Percentiles rank a stretch among this genome's conserved stretches.
Evolutionary conservation across 495 filamentous ascomycete species (phyloP).

Genomic region (Hypoxylon subgilvum): DNA sequence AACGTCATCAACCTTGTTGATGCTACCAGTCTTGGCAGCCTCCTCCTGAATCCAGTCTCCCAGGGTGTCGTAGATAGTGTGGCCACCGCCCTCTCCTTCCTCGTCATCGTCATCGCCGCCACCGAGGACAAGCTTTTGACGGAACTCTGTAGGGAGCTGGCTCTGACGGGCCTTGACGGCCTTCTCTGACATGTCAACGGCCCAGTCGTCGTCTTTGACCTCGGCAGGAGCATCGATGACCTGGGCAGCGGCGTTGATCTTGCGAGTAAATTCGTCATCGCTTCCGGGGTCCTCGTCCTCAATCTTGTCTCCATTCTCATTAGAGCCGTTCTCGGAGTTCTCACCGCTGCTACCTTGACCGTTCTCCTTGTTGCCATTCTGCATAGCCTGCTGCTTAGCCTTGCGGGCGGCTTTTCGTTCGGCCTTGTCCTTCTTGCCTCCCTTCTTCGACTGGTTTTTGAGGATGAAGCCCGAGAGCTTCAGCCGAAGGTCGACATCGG

Average conservation of each 20-base stretch:
- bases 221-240: conserved; percentile 68
- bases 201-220: conserved; percentile 87
- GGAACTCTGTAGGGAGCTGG: conserved; percentile 88
- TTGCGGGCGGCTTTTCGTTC: conserved; percentile 83
- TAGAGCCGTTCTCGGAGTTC: conserved; percentile 74
- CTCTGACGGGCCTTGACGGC: conserved; percentile 93
- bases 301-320: conserved; percentile 68
- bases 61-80: conserved; percentile 86
- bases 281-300: conserved; percentile 66
- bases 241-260: conserved; percentile 82
- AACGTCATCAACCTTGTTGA: conserved; percentile 78
- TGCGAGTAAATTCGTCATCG: conserved; percentile 91
- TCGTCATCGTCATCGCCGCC: conserved; percentile 79
- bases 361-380: conserved; percentile 60
- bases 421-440: conserved; percentile 90
- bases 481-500: conserved; percentile 86
- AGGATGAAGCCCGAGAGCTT: conserved; percentile 98
- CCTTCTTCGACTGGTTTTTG: conserved; percentile 88
- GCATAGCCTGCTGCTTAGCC: conserved; percentile 79
- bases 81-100: conserved; percentile 75
- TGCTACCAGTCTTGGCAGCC: conserved; percentile 71
- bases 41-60: conserved; percentile 88
- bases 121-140: conserved; percentile 83
- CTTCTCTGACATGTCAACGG: conserved; percentile 91
- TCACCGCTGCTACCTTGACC: conserved; percentile 68